Evolutionary conservation across 148 eudicot species (phyloP).

Genomic region (Talinum fruticosum): DNA sequence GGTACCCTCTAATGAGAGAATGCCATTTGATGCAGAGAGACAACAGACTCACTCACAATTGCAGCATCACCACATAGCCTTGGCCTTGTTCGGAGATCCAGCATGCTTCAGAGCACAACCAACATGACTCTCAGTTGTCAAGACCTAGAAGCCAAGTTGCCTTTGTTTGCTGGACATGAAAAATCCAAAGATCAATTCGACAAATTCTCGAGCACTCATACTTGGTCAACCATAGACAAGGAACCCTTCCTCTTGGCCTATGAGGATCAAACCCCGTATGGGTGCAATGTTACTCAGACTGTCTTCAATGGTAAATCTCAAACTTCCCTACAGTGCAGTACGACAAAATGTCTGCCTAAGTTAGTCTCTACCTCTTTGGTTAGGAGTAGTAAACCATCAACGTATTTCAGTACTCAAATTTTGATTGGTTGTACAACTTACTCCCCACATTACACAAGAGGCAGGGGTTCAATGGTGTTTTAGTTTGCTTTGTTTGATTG

Average conservation of each 20-base stretch:
- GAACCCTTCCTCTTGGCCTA: conserved; percentile 4
- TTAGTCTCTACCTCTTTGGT: no score
- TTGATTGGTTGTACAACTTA: no score
- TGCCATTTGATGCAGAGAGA: conserved; percentile 40
- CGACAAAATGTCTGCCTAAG: background rate
- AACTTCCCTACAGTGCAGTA: background rate
- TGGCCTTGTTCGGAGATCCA: conserved; percentile 39
- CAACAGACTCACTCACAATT: conserved; percentile 57
- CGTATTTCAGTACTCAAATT: no score
- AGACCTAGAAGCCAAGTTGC: conserved; percentile 35
- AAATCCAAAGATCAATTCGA: conserved; percentile 29
- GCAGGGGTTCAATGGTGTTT: background rate
- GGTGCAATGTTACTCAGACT: conserved; percentile 37
- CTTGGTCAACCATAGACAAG: conserved; percentile 31
- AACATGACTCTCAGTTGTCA: conserved; percentile 29
- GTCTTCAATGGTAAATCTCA: conserved; percentile 29
- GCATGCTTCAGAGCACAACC: conserved; percentile 16
- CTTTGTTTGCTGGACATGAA: conserved; percentile 41
- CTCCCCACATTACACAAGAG: no score
- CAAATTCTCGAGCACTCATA: conserved; percentile 30
- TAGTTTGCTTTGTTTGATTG: background rate
- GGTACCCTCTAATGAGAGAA: background rate
- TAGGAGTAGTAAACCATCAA: no score
- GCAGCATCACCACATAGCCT: conserved; percentile 61
- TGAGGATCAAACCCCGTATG: conserved; percentile 13